phyloP scores from a whole-genome alignment of 2,329 filamentous ascomycete genomes.

The Aureobasidium vineae region DNA sequence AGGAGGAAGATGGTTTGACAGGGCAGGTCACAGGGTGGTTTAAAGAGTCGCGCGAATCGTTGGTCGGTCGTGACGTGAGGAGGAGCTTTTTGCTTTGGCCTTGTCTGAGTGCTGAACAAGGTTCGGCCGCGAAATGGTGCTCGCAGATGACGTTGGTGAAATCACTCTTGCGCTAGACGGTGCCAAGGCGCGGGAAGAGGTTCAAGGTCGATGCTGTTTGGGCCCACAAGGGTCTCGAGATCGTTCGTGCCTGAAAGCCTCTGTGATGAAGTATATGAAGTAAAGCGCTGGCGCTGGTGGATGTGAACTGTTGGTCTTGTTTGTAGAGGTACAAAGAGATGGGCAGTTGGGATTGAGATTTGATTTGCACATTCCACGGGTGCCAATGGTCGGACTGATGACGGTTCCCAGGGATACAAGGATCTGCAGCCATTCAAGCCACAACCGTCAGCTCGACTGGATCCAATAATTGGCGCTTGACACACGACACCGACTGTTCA shows the following conservation, averaged over 20 bases:
- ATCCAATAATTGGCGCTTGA: background rate
- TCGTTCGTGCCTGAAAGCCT: constrained; percentile 3
- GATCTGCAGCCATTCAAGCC: constrained; percentile 15
- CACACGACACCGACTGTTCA: constrained; percentile 1
- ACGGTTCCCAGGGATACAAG: constrained; percentile 20
- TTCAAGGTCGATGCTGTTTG: background rate
- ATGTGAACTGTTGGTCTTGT: background rate
- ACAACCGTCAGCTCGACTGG: constrained; percentile 20
- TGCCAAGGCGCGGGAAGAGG: background rate
- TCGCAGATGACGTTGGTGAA: constrained; percentile 1
- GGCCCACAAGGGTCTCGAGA: constrained; percentile 16
- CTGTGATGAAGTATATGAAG: background rate
- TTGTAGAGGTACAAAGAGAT: background rate
- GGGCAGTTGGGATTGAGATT: background rate
- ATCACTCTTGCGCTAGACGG: background rate
- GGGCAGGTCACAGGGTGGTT: constrained; percentile 21
- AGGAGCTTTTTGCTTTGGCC: constrained; percentile 4
- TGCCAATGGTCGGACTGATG: background rate
- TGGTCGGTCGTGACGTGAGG: constrained; percentile 1
- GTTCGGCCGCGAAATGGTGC: background rate
- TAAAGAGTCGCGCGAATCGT: background rate
- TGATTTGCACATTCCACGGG: constrained; percentile 3
- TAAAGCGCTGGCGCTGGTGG: background rate
- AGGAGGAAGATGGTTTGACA: constrained; percentile 8
- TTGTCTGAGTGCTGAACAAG: constrained; percentile 5